These are phyloP conservation scores for Pseudocercospora pini-densiflorae DNA, from an alignment of 2,329 filamentous ascomycete species.

Conservation along the genomic window DNA sequence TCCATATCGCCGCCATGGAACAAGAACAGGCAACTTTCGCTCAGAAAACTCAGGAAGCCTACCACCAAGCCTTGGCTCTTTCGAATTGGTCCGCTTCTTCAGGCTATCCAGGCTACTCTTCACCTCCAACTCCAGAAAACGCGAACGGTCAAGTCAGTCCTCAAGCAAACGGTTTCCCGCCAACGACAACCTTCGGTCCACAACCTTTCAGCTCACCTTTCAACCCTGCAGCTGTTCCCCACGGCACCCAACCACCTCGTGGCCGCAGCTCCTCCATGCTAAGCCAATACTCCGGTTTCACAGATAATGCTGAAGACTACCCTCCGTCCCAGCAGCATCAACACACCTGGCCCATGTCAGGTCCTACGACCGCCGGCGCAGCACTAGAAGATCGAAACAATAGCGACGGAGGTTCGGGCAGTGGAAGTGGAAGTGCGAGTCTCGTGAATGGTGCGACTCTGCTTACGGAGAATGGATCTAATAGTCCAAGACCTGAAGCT, in stretches of 20 bases:
- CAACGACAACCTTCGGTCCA: slow-evolving; percentile 26
- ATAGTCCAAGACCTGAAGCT: slow-evolving; percentile 40
- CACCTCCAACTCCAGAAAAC: slow-evolving; percentile 63
- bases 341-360: slow-evolving; percentile 32
- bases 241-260: slow-evolving; percentile 34
- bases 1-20: slow-evolving; percentile 45
- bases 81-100: slow-evolving; percentile 33
- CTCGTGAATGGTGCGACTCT: slow-evolving; percentile 25
- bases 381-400: slow-evolving; percentile 29
- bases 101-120: slow-evolving; percentile 37
- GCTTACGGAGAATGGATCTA: slow-evolving; percentile 32
- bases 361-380: slow-evolving; percentile 22
- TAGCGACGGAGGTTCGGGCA: slow-evolving; percentile 35
- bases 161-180: slow-evolving; percentile 27
- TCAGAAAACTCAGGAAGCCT: slow-evolving; percentile 45
- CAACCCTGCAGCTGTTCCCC: slow-evolving; percentile 24
- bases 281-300: slow-evolving; percentile 57
- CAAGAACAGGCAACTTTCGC: slow-evolving; percentile 43
- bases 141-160: slow-evolving; percentile 33
- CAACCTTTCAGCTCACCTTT: slow-evolving; percentile 34
- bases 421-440: slow-evolving; percentile 26
- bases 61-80: slow-evolving; percentile 42
- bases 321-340: slow-evolving; percentile 29
- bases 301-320: slow-evolving; percentile 44
- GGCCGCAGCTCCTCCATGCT: slow-evolving; percentile 59